Conservation (phyloP, 768 basidiomycete species). For the Pulveroboletus sp. region DNA sequence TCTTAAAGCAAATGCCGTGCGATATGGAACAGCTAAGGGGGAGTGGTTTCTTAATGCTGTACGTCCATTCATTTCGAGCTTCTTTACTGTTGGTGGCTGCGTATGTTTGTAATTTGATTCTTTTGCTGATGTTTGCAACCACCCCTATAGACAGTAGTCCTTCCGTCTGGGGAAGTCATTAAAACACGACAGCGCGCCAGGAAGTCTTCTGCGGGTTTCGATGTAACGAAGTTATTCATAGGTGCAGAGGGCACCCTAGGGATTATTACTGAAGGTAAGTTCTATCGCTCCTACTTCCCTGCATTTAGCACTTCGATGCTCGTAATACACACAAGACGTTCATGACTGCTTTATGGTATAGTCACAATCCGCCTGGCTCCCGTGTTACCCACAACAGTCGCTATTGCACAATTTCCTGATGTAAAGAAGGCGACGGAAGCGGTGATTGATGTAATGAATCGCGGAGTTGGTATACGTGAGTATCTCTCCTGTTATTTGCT, state of each 20-base stretch:
- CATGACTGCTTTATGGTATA: slow-evolving; percentile 20
- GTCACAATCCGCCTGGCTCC: slow-evolving; percentile 82
- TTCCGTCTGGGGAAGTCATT: slow-evolving; percentile 85
- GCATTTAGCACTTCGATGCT: background rate
- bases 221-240: slow-evolving; percentile 80
- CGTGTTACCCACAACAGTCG: slow-evolving; percentile 75
- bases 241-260: slow-evolving; percentile 82
- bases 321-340: background rate
- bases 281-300: background rate
- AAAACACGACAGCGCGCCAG: slow-evolving; percentile 76
- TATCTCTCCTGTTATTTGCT: slow-evolving; percentile 4
- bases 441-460: slow-evolving; percentile 64
- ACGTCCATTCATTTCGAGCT: slow-evolving; percentile 16
- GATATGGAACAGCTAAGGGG: slow-evolving; percentile 84
- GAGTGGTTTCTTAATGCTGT: slow-evolving; percentile 91
- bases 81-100: background rate
- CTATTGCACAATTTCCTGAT: slow-evolving; percentile 75
- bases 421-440: slow-evolving; percentile 72
- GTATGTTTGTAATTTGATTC: background rate
- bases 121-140: background rate
- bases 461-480: slow-evolving; percentile 74
- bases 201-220: slow-evolving; percentile 87
- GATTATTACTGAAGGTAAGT: slow-evolving; percentile 77
- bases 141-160: slow-evolving; percentile 67
- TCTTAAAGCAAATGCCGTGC: slow-evolving; percentile 62